Evolutionary conservation across 139 green algal genomes (phyloP).

Genomic region (Auxenochlorella pyrenoidosa): DNA sequence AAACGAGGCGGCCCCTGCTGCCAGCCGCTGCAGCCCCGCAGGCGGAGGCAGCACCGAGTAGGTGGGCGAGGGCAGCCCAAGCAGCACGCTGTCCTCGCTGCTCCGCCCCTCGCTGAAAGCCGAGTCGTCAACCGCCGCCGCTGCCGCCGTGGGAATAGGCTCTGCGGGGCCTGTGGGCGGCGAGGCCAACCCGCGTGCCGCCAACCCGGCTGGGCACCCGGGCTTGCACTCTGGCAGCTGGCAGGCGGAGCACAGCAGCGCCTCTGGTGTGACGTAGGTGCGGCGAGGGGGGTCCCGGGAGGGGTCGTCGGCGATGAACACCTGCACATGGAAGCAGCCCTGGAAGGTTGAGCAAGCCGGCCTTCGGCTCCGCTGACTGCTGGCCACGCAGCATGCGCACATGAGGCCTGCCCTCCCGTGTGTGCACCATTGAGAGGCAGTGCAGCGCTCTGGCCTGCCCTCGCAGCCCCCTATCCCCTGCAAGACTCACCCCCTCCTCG

Average conservation of each 20-base stretch:
- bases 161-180: background rate
- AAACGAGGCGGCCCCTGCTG: background rate
- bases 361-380: too few species aligned
- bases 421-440: too few species aligned
- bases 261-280: background rate
- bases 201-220: background rate
- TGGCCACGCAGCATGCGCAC: too few species aligned
- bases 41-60: background rate
- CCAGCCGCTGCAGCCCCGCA: background rate
- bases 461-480: too few species aligned
- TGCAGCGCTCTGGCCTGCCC: too few species aligned
- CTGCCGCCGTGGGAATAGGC: background rate
- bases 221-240: conserved; percentile 30
- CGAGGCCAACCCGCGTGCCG: background rate
- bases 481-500: conserved; percentile 20
- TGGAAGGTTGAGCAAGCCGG: background rate
- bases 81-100: conserved; percentile 30
- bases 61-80: conserved; percentile 21
- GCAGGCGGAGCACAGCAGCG: background rate
- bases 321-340: background rate
- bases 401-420: too few species aligned
- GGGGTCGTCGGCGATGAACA: conserved; percentile 11
- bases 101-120: conserved; percentile 26
- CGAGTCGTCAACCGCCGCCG: background rate
- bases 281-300: background rate